These are phyloP conservation scores for Chalciporus sp. DNA, from an alignment of 1,284 basidiomycete genomes.

Conservation along the genomic window DNA sequence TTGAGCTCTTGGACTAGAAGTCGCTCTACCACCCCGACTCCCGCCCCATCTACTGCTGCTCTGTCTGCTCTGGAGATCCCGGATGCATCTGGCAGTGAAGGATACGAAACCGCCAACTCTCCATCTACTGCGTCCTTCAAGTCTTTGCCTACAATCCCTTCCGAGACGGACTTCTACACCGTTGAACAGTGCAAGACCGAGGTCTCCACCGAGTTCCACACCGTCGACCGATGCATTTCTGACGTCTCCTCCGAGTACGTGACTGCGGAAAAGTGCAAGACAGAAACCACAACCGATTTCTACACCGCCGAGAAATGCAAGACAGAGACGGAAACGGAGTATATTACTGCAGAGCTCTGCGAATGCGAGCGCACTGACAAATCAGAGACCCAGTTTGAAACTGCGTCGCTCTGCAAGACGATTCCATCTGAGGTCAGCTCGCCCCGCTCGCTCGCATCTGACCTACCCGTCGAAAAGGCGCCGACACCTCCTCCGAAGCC, in stretches of 20 bases:
- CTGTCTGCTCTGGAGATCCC: conserved; percentile 35
- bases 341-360: conserved; percentile 52
- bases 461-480: conserved; percentile 24
- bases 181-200: conserved; percentile 48
- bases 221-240: conserved; percentile 40
- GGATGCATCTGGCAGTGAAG: conserved; percentile 36
- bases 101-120: conserved; percentile 36
- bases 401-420: conserved; percentile 47
- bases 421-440: conserved; percentile 45
- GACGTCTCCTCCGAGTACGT: conserved; percentile 45
- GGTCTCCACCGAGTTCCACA: conserved; percentile 52
- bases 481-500: conserved; percentile 33
- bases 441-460: conserved; percentile 36
- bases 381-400: conserved; percentile 54
- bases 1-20: conserved; percentile 39
- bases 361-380: conserved; percentile 40
- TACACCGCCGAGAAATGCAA: conserved; percentile 49
- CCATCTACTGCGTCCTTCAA: conserved; percentile 47
- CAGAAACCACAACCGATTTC: conserved; percentile 45
- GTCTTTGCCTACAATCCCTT: conserved; percentile 55
- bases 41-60: conserved; percentile 26
- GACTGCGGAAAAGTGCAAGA: conserved; percentile 54
- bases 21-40: conserved; percentile 33
- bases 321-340: conserved; percentile 50
- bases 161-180: conserved; percentile 51